Evolutionary conservation across 352 stramenopile genomes (phyloP), one percentile per base, ranked within the genome.

Genomic region (Globisporangium okanoganense): DNA sequence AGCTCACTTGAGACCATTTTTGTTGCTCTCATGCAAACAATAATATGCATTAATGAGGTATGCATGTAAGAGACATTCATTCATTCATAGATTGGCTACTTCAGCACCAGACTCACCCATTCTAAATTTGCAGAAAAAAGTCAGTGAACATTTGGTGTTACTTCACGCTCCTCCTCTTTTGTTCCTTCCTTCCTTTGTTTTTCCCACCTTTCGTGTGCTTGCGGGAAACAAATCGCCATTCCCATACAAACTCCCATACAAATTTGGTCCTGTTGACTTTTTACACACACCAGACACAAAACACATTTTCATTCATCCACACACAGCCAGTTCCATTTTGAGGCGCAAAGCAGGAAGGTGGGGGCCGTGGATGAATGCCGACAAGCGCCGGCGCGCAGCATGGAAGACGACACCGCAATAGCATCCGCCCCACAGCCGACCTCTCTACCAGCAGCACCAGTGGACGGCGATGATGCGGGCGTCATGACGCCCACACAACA

Each of bases 351-450:
- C 24, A 41, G 41, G 20, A 57, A 55, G 20, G 47, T 51, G 58
- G 47, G 47, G 58, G 33, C 33, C 49, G 36, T 33, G 50, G 40
- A 59, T 54, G 50, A 60, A 65, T 65, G 59, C 59, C 50, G 38
- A 56, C 59, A 55, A 41, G 50, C 59, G n/a, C 18, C 38, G 36
- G 27, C 49, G 33, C 27, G 36, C 27, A 54, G 38, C 44, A 61
- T 59, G 59, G 38, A 60, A 22, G 59, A 65, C 50, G 40, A 60
- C 43, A 25, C 18, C 14, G 16, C 41, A 43, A 33, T 50, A 38
- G 25, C 14, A 29, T 8, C 20, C 10, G 33, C 58, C 12, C 16
- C 50, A 22, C 24, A 13, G 14, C 4, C 25, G 51, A 38, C 38
- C 22, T 27, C 24, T 29, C 8, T 41, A 20, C 10, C 8, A 43